Evolutionary conservation across 1,284 basidiomycete species (phyloP), one percentile per base, ranked within the genome.

Genomic region (Apiotrichum gamsii): DNA sequence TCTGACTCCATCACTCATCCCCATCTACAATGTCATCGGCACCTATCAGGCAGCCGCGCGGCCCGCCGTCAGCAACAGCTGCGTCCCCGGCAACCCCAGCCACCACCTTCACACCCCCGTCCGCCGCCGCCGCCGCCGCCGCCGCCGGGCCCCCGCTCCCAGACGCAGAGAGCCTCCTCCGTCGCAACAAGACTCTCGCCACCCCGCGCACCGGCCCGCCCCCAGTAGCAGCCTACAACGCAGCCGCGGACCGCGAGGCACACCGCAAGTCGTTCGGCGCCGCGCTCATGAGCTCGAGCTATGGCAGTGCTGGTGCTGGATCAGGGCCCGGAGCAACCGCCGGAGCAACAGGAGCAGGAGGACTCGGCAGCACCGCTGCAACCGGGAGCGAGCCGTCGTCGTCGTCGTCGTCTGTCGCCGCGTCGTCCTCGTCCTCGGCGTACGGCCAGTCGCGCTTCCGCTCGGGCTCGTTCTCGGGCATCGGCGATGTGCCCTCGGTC

Each of bases 21-120:
- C 19, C 34, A 20, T 10, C 14, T 45, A 20, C 43, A 21, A 60
- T 62, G 54, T 46, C 58, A 16, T 57, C 55, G 39, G 57, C 59
- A 14, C 67, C 67, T 10, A 67, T 70, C 41, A 57, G 68, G 39
- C 66, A 69, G 51, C 68, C 68, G 8, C 58, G 65, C 37, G 68
- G 68, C 15, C 68, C 66, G 9, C 61, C 67, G 5, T 49, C 59
- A 20, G 53, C 58, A 42, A 48, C 58, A 5, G 57, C 44, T 8
- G 39, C 43, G 2, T 28, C 41, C 33, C 32, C 19, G 20, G n/a
- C n/a, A n/a, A n/a, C n/a, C n/a, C n/a, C n/a, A n/a, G 15, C 42
- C n/a, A 11, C 16, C 1, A n/a, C 14, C 23, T 57, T 59, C 44
- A 47, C 59, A 5, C 57, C 41, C 14, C 39, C 36, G 4, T 19